Evolutionary conservation across 2,329 filamentous ascomycete genomes (phyloP), one percentile per base, ranked within the genome.

Genomic region (Cadophora sp.): DNA sequence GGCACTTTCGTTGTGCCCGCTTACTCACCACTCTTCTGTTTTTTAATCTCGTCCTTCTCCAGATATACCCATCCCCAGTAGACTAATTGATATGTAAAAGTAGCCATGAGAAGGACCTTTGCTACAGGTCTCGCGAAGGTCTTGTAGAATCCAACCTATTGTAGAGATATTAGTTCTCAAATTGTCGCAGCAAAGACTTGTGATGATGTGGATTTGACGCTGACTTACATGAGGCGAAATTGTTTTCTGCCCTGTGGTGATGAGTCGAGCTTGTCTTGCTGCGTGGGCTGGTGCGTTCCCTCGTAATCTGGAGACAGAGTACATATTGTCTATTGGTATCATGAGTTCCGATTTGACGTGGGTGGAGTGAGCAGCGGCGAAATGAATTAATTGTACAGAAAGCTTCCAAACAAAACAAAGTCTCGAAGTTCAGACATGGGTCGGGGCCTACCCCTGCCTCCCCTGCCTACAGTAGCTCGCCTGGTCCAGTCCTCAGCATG

Each of bases 41-140:
- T 81, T 76, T 86, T 88, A 66, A 87, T 82, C 80, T 96, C 92
- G 64, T 92, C 85, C 40, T 86, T 86, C 79, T 94, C 92, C 62
- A 95, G 83, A 79, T 90, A 92, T 46, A 87, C 78, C 92, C 92
- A 96, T 16, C 81, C 81, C 82, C 87, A 93, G 80, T 94, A 95
- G 16, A 86, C 80, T n/a, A 92, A 75, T 80, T 96, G 92, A 79
- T 95, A 96, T 1, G 90, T 91, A 76, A 93, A 89, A 65, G 94
- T 86, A 64, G 92, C 91, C 76, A 91, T 85, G 46, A 95, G 84
- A 72, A 93, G 87, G 64, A 89, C 89, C 81, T 94, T 95, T 64
- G 87, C 85, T 56, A 95, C 83, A 2, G 92, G 92, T 1, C 91
- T 85, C 48, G 89, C 88, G 76, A 93, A 94, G 16, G 87, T 88